These are phyloP conservation scores for Dactylellina parvicollis DNA, from an alignment of 2,329 filamentous ascomycete species.

Conservation along the genomic window DNA sequence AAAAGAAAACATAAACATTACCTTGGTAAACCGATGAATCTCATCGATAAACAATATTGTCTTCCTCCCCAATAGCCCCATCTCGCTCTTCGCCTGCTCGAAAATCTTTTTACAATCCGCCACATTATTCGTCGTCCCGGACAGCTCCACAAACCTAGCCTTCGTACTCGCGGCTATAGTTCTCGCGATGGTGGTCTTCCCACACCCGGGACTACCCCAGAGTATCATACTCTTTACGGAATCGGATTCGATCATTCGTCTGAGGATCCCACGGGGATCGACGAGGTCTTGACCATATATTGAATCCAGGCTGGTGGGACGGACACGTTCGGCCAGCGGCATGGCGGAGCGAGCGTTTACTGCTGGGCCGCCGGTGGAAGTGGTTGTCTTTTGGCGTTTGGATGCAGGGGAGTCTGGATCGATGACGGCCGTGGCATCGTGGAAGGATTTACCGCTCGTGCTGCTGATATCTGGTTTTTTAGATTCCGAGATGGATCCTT, in stretches of 20 bases:
- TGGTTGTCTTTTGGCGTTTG: constrained; percentile 57
- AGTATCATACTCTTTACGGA: constrained; percentile 93
- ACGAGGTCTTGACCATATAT: constrained; percentile 93
- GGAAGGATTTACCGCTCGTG: constrained; percentile 6
- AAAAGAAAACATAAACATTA: constrained; percentile 7
- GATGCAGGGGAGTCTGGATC: constrained; percentile 54
- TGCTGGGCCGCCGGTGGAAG: constrained; percentile 67
- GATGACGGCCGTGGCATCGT: neutral
- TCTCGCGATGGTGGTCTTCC: constrained; percentile 90
- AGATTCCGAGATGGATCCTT: constrained; percentile 16
- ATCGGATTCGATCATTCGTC: constrained; percentile 84
- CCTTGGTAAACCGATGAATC: constrained; percentile 70
- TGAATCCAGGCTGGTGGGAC: constrained; percentile 82
- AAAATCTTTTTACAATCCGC: constrained; percentile 70
- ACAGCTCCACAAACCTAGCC: constrained; percentile 92
- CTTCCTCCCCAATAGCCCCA: constrained; percentile 81
- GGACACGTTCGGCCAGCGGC: constrained; percentile 92
- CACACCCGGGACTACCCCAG: constrained; percentile 83
- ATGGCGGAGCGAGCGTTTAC: constrained; percentile 67
- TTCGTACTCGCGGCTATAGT: constrained; percentile 85
- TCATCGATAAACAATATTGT: constrained; percentile 99
- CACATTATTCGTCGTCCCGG: constrained; percentile 87
- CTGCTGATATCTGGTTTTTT: constrained; percentile 12
- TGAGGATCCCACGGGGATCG: constrained; percentile 81
- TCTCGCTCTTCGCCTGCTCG: constrained; percentile 74